Conservation (phyloP, 345 rosid species). For the Sisymbrium irio region DNA sequence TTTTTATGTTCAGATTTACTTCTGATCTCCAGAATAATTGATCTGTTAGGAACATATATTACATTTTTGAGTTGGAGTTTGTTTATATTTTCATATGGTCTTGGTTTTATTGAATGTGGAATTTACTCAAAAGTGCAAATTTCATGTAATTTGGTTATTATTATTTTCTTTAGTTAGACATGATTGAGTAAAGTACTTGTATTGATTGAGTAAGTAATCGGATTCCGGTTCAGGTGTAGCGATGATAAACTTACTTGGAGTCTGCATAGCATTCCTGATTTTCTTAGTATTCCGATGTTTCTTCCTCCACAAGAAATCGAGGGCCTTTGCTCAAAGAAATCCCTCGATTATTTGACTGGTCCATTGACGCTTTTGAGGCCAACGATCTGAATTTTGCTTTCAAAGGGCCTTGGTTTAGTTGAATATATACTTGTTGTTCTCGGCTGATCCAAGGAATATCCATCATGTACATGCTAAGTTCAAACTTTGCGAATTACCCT, state of each 20-base stretch:
- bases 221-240: too few species aligned
- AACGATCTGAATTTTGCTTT: neutral
- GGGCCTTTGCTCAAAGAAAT: neutral
- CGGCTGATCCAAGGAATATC: conserved; percentile 17
- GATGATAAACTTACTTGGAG: neutral
- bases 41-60: neutral
- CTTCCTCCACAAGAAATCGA: conserved; percentile 14
- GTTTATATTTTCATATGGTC: neutral
- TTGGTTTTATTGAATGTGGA: neutral
- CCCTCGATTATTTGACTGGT: neutral
- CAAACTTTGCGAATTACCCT: conserved; percentile 17
- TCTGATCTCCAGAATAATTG: neutral
- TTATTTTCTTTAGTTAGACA: too few species aligned
- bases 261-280: neutral
- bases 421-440: neutral
- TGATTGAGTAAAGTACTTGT: too few species aligned
- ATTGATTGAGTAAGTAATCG: too few species aligned
- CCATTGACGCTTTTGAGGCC: neutral
- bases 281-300: neutral
- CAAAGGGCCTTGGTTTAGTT: conserved; percentile 8
- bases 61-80: neutral
- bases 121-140: neutral
- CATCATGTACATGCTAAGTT: neutral
- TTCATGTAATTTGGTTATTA: too few species aligned
- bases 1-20: neutral